Evolutionary conservation across 306 rosid genomes (phyloP).

Genomic region (Pyrus pyrifolia): DNA sequence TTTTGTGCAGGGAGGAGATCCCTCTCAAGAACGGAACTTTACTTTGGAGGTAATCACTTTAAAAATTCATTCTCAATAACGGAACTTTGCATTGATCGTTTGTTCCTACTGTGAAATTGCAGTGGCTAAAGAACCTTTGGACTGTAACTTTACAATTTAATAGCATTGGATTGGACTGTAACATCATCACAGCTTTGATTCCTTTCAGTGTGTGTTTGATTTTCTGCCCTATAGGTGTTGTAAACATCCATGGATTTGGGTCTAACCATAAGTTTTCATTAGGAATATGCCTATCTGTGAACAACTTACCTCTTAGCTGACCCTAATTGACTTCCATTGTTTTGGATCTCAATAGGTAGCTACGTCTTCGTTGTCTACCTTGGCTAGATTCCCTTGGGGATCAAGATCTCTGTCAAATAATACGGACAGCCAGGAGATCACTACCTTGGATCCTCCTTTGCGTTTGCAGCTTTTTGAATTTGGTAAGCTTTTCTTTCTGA

Average conservation of each 20-base stretch:
- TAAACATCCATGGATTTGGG: not conserved
- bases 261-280: not conserved
- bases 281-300: slow-evolving; percentile 6
- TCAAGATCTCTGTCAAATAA: slow-evolving; percentile 34
- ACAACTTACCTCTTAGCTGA: slow-evolving; percentile 12
- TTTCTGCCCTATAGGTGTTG: not conserved
- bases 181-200: not conserved
- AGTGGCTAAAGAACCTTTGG: not conserved
- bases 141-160: not conserved
- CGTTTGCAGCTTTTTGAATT: slow-evolving; percentile 84
- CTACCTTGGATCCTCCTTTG: slow-evolving; percentile 36
- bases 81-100: not conserved
- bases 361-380: slow-evolving; percentile 66
- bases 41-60: slow-evolving; percentile 51
- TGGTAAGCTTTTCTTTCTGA: slow-evolving; percentile 39
- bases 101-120: not conserved
- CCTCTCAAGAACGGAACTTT: slow-evolving; percentile 68
- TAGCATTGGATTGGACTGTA: not conserved
- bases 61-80: not conserved
- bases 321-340: not conserved
- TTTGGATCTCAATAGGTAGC: slow-evolving; percentile 30
- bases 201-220: not conserved
- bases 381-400: slow-evolving; percentile 91
- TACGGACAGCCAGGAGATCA: slow-evolving; percentile 22
- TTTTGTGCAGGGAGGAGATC: slow-evolving; percentile 62